phyloP scores from a whole-genome alignment of 2,329 filamentous ascomycete species.

The Colletotrichum shisoi region DNA sequence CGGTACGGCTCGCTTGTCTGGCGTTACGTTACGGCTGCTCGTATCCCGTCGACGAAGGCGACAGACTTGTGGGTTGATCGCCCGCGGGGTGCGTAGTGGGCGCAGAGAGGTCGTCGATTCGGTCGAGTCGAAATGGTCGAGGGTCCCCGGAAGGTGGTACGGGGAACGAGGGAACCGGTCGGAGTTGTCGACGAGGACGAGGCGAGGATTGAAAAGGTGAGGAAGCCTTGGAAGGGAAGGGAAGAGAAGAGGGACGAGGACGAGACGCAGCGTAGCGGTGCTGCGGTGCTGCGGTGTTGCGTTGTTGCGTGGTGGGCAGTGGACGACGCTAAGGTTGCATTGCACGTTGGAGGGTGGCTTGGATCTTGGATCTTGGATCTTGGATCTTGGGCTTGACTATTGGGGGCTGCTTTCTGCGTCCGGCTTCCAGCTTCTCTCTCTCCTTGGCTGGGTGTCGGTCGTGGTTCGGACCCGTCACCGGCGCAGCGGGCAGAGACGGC shows the following conservation, averaged over 20 bases:
- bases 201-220: constrained; percentile 1
- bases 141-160: not conserved
- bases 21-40: constrained; percentile 19
- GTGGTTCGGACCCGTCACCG: not conserved
- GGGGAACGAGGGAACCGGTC: not conserved
- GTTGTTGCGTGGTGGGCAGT: too few species aligned
- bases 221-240: not conserved
- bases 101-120: not conserved
- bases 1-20: constrained; percentile 24
- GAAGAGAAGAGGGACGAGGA: not conserved
- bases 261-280: too few species aligned
- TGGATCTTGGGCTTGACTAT: constrained; percentile 36
- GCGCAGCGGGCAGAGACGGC: not conserved
- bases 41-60: constrained; percentile 23
- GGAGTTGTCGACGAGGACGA: not conserved
- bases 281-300: too few species aligned
- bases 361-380: constrained; percentile 28
- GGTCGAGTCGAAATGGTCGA: not conserved
- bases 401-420: too few species aligned
- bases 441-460: too few species aligned
- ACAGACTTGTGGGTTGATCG: not conserved
- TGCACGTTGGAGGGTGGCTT: constrained; percentile 28
- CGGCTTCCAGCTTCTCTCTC: too few species aligned
- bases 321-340: not conserved
- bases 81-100: not conserved